A percentile compares a stretch with the other conserved stretches of the same genome.
Conservation (phyloP, 345 rosid genomes). For the Hypericum perforatum region DNA sequence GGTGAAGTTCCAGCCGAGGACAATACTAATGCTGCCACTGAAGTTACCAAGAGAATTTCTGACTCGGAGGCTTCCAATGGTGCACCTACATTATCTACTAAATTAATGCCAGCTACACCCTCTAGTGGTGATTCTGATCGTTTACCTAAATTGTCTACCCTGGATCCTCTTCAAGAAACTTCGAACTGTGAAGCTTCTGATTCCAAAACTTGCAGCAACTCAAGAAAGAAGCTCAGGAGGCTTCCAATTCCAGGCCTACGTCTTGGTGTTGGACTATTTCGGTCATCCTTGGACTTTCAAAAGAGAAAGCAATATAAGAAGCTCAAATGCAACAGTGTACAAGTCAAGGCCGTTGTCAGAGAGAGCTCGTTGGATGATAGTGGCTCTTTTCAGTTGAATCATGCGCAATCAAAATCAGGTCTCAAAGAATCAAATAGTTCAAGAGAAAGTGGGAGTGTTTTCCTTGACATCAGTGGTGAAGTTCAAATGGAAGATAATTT, state of each 20-base stretch:
- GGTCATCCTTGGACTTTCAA: slow-evolving; percentile 26
- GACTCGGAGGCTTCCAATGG: slow-evolving; percentile 5
- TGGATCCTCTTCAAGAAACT: slow-evolving; percentile 10
- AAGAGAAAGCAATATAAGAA: slow-evolving; percentile 45
- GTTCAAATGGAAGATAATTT: slow-evolving; percentile 27
- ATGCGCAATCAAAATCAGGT: slow-evolving; percentile 32
- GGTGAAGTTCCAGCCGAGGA: background rate
- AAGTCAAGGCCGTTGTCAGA: slow-evolving; percentile 18
- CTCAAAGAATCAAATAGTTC: no score
- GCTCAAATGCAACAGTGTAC: slow-evolving; percentile 23
- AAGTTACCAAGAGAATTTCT: background rate
- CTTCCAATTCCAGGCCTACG: slow-evolving; percentile 17
- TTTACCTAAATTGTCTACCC: no score
- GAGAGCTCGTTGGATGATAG: slow-evolving; percentile 22
- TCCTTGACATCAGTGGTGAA: slow-evolving; percentile 13
- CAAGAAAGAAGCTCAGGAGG: slow-evolving; percentile 41
- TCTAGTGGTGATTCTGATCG: no score
- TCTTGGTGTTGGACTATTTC: slow-evolving; percentile 38
- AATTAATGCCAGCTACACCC: no score
- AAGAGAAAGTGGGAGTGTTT: no score
- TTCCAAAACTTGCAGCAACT: slow-evolving; percentile 17
- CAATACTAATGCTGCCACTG: background rate
- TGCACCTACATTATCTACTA: slow-evolving; percentile 3
- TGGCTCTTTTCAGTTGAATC: slow-evolving; percentile 19
- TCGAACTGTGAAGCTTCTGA: slow-evolving; percentile 15